Evolutionary conservation across 1,139 yeast genomes (phyloP).

Genomic region (Eremothecium cymbalariae): DNA sequence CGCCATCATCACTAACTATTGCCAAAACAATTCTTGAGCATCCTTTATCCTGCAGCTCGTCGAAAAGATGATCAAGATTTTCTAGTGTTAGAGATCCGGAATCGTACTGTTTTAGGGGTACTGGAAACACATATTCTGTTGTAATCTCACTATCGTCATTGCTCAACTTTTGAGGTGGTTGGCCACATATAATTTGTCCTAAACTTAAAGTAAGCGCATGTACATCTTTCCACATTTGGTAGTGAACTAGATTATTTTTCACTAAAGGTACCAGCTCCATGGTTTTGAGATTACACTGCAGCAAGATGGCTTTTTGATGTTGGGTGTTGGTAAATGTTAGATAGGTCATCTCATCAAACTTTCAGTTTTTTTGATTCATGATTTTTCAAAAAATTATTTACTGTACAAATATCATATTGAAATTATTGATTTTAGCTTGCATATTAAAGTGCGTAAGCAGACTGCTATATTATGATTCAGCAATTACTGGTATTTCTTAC

Average conservation of each 20-base stretch:
- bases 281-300: too few relatives aligned
- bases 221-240: constrained; percentile 48
- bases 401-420: too few relatives aligned
- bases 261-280: not conserved
- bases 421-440: too few relatives aligned
- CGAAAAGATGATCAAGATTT: constrained; percentile 26
- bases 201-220: constrained; percentile 17
- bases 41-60: constrained; percentile 16
- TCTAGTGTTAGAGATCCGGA: constrained; percentile 32
- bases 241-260: constrained; percentile 39
- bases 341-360: too few relatives aligned
- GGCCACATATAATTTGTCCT: constrained; percentile 23
- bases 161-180: constrained; percentile 31
- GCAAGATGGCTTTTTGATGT: too few relatives aligned
- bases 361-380: too few relatives aligned
- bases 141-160: constrained; percentile 22
- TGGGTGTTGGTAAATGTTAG: too few relatives aligned
- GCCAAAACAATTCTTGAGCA: constrained; percentile 42
- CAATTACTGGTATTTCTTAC: too few relatives aligned
- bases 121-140: constrained; percentile 31
- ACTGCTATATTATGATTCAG: too few relatives aligned
- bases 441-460: too few relatives aligned
- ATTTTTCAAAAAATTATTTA: too few relatives aligned
- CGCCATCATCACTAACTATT: constrained; percentile 54
- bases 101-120: constrained; percentile 22